Evolutionary conservation across 2,329 filamentous ascomycete genomes (phyloP), one percentile per base, ranked within the genome.

Genomic region (Colletotrichum abscissum): DNA sequence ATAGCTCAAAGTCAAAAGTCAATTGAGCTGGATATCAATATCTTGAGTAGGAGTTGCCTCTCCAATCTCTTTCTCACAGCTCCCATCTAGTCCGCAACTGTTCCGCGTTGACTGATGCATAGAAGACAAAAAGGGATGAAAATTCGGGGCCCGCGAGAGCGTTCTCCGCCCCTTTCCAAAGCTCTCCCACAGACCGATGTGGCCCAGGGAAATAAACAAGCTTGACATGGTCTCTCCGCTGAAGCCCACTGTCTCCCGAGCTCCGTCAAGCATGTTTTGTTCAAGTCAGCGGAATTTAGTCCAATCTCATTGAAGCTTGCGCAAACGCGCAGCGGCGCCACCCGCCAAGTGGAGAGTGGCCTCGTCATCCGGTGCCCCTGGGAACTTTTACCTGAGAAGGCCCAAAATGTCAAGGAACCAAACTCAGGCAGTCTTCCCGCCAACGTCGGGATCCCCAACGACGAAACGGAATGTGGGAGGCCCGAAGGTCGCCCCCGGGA

Each of bases 251-350:
- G 38, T 42, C 38, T 42, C 24, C 33, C 30, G 57, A 55, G 24
- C 54, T 33, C 38, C 62, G 22, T 30, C 42, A 38, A 49, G 35
- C 35, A 26, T 52, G 30, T 54, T 54, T 12, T 19, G 55, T 35
- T 22, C 42, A 11, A 30, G 63, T 71, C 46, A 67, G 57, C 63
- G 56, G 24, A 22, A 67, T 57, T 56, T 19, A 46, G 35, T n/a
- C 63, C 30, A 67, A 56, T 62, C 57, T 63, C 14, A 67, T 67
- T 72, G 69, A 72, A 72, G 69, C 69, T 72, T 67, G 68, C 63
- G 63, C 57, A 57, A 54, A 28, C 30, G 19, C 55, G 24, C 67
- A 59, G 67, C 54, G 67, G 69, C 46, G 56, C 63, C 63, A 57
- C 63, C 63, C 63, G 46, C 35, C 30, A 38, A 30, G 69, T 67